Percentiles rank a stretch among this genome's conserved stretches.
Conservation (phyloP, 2,329 filamentous ascomycete species). For the Cadophora sp. region DNA sequence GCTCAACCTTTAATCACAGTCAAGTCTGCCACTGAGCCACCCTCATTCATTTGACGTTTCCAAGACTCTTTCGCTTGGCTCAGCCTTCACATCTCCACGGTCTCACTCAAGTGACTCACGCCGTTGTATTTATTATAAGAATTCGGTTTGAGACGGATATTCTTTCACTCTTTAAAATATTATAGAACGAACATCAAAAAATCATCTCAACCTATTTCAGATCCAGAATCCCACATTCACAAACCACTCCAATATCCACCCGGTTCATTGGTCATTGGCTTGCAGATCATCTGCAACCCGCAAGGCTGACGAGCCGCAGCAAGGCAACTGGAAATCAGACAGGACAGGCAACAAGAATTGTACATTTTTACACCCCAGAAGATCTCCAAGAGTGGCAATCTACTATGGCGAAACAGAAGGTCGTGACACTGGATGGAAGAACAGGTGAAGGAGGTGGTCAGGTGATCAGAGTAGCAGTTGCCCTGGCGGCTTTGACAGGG, state of each 20-base stretch:
- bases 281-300: neutral
- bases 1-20: neutral
- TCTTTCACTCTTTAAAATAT: too few relatives aligned
- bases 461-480: constrained; percentile 62
- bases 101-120: constrained; percentile 2
- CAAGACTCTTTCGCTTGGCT: neutral
- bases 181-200: neutral
- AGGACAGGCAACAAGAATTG: constrained; percentile 21
- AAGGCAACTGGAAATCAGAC: constrained; percentile 7
- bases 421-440: constrained; percentile 60
- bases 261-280: constrained; percentile 7
- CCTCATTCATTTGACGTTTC: neutral
- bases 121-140: neutral
- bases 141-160: neutral
- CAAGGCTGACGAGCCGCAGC: constrained; percentile 14
- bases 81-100: neutral
- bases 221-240: neutral
- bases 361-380: neutral
- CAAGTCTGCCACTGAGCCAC: neutral
- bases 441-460: constrained; percentile 69
- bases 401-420: constrained; percentile 36
- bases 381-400: constrained; percentile 11
- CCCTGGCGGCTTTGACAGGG: constrained; percentile 61
- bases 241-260: neutral
- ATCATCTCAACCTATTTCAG: neutral